A percentile compares a stretch with the other conserved stretches of the same genome.
These are phyloP conservation scores for Thalassiosira oceanica DNA, from an alignment of 352 stramenopile species.

Conservation along the genomic window DNA sequence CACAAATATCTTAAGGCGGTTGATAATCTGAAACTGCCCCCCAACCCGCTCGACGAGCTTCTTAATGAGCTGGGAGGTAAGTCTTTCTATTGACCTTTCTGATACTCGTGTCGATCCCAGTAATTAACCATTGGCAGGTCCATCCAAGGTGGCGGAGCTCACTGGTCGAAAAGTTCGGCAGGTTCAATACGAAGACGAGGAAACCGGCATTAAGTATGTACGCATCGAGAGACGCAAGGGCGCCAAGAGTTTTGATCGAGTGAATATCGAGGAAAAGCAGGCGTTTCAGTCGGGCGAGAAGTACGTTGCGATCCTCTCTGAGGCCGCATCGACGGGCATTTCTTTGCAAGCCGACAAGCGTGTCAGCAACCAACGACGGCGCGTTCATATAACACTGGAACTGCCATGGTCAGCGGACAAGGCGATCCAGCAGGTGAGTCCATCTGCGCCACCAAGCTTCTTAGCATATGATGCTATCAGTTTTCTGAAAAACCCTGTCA, in stretches of 20 bases:
- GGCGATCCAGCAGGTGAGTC: constrained; percentile 78
- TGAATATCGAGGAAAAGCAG: constrained; percentile 77
- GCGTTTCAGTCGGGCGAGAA: constrained; percentile 83
- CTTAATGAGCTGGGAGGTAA: constrained; percentile 79
- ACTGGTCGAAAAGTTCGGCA: constrained; percentile 67
- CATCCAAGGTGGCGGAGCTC: constrained; percentile 80
- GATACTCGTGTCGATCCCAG: too few species aligned
- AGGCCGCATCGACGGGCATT: constrained; percentile 84
- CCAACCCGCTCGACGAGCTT: constrained; percentile 77
- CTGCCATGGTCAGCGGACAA: constrained; percentile 80
- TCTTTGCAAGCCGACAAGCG: constrained; percentile 76
- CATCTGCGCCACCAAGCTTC: constrained; percentile 54
- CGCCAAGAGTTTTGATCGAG: too few species aligned
- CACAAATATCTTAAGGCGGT: constrained; percentile 51
- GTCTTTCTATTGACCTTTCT: too few species aligned
- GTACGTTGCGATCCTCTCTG: constrained; percentile 83
- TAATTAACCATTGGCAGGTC: too few species aligned
- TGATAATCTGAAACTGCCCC: constrained; percentile 53
- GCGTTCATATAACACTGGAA: constrained; percentile 86
- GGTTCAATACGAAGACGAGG: constrained; percentile 48
- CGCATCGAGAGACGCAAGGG: too few species aligned
- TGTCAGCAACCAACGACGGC: constrained; percentile 47
- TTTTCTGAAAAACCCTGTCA: neutral
- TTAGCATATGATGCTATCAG: neutral
- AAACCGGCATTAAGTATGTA: too few species aligned